Percentiles rank a stretch among this genome's conserved stretches.
phyloP scores from a whole-genome alignment of 441 rosid species.

The Macaranga tanarius region DNA sequence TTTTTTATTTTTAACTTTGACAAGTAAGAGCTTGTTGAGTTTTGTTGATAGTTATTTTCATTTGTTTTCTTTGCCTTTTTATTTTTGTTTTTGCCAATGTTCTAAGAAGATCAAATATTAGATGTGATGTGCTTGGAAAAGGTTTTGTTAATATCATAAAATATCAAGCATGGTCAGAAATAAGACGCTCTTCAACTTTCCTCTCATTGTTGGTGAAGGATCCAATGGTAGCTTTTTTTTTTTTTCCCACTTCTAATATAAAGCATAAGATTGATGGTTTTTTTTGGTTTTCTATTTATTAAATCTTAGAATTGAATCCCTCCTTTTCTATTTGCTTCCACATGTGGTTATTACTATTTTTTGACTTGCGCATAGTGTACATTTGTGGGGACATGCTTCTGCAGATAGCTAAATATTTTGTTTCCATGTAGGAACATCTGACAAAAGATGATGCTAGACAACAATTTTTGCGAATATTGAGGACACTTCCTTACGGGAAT shows the following conservation, averaged over 20 bases:
- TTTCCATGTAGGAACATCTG: slow-evolving; percentile 63
- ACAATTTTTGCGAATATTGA: slow-evolving; percentile 81
- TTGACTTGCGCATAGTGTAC: background rate
- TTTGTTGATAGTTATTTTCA: background rate
- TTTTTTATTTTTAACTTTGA: background rate
- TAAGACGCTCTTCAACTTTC: background rate
- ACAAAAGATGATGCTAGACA: slow-evolving; percentile 97
- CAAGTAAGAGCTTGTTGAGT: background rate
- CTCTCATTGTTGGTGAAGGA: background rate
- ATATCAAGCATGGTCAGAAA: background rate
- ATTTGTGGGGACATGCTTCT: slow-evolving; percentile 11
- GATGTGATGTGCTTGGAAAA: background rate
- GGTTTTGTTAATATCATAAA: background rate
- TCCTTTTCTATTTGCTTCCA: background rate
- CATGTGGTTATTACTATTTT: background rate
- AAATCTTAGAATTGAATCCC: background rate
- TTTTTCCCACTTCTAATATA: background rate
- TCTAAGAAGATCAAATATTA: background rate
- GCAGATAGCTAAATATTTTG: slow-evolving; percentile 15
- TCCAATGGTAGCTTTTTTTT: background rate
- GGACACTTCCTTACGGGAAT: slow-evolving; percentile 88
- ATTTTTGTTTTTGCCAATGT: background rate
- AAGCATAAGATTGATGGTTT: background rate
- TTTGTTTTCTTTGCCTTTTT: background rate
- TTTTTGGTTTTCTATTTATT: background rate